Conservation (phyloP, 345 rosid genomes). For the Syzygium aqueum region DNA sequence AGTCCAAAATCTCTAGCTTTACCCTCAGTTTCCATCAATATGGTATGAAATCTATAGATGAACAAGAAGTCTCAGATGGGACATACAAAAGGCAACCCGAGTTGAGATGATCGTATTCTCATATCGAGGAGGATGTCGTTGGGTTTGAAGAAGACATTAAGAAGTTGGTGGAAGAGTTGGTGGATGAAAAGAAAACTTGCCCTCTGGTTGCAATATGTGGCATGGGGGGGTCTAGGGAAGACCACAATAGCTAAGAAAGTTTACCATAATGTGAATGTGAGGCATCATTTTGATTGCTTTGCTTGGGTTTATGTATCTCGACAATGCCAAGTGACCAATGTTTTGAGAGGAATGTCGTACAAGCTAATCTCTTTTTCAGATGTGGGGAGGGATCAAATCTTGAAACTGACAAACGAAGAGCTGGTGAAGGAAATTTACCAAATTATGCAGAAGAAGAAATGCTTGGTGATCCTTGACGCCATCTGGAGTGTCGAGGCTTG, state of each 20-base stretch:
- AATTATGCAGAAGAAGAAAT: conserved; percentile 5
- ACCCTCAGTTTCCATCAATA: conserved; percentile 9
- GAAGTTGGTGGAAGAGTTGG: conserved; percentile 9
- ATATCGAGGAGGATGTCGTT: no score
- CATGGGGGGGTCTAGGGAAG: conserved; percentile 39
- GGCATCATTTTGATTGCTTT: neutral
- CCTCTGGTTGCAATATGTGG: conserved; percentile 22
- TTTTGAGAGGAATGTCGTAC: conserved; percentile 18
- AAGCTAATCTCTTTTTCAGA: conserved; percentile 8
- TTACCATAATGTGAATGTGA: neutral
- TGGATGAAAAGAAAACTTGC: conserved; percentile 1
- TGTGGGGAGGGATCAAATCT: conserved; percentile 23
- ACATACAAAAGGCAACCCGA: no score
- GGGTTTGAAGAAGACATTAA: conserved; percentile 7
- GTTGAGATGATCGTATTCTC: no score
- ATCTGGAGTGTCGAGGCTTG: conserved; percentile 21
- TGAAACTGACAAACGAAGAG: conserved; percentile 28
- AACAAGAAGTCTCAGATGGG: no score
- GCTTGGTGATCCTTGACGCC: conserved; percentile 31
- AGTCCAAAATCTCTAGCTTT: conserved; percentile 20
- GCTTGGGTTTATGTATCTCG: conserved; percentile 27
- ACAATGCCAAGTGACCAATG: conserved; percentile 17
- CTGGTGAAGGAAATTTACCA: conserved; percentile 11
- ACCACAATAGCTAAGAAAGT: neutral
- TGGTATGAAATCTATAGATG: no score